These are phyloP conservation scores for Asclepias syriaca DNA, from an alignment of 257 asterid species.

Conservation along the genomic window DNA sequence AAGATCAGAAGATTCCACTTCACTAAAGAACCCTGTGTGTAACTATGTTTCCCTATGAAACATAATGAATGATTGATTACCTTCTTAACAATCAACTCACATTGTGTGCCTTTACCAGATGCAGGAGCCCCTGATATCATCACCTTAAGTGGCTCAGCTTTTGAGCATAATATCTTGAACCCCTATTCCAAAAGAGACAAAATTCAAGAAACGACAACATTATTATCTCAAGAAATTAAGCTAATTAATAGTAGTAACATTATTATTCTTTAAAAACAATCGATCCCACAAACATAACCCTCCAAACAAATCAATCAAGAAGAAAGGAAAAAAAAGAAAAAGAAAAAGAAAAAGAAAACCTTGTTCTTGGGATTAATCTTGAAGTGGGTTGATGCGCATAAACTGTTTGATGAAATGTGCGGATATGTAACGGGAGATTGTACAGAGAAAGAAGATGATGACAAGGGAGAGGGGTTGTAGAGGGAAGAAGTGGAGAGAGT, in stretches of 20 bases:
- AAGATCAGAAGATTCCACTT: too few species aligned
- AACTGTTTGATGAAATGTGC: neutral
- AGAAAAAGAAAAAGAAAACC: conserved; percentile 7
- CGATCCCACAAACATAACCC: neutral
- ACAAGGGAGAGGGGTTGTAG: neutral
- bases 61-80: conserved; percentile 24
- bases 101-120: conserved; percentile 95
- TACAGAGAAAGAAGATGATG: conserved; percentile 5
- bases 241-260: too few species aligned
- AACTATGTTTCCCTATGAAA: neutral
- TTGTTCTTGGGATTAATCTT: conserved; percentile 12
- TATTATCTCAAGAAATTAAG: neutral
- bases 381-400: conserved; percentile 5
- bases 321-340: too few species aligned
- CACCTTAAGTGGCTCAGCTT: conserved; percentile 74
- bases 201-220: neutral
- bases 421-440: conserved; percentile 2
- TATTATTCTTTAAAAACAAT: too few species aligned
- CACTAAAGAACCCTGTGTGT: too few species aligned
- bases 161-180: conserved; percentile 40
- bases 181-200: conserved; percentile 30
- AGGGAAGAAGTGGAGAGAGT: conserved; percentile 8
- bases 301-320: neutral
- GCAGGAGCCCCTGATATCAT: conserved; percentile 98
- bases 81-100: conserved; percentile 84